phyloP scores from a whole-genome alignment of 2,329 filamentous ascomycete genomes.

The Pyrenochaeta sp. region DNA sequence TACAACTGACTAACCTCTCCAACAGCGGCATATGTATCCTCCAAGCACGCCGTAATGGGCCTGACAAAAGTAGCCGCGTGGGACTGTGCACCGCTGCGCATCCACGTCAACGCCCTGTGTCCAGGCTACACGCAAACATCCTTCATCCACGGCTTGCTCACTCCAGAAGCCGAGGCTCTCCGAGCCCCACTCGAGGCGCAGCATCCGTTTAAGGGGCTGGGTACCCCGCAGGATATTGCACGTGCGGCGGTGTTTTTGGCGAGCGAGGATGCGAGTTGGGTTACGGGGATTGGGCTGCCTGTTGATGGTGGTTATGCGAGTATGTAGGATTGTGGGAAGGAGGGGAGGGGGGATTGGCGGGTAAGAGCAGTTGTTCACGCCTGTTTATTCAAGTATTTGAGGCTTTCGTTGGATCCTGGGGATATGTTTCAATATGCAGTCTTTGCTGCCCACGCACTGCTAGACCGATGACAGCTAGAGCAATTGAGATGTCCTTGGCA shows the following conservation, averaged over 20 bases:
- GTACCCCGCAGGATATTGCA: slow-evolving; percentile 44
- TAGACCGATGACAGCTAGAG: too few species aligned
- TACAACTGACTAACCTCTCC: background rate
- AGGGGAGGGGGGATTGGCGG: too few species aligned
- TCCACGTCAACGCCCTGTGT: slow-evolving; percentile 64
- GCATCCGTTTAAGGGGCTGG: slow-evolving; percentile 44
- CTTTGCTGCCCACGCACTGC: too few species aligned
- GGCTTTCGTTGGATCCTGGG: too few species aligned
- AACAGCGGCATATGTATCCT: slow-evolving; percentile 53
- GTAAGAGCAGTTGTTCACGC: too few species aligned
- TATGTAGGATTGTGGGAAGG: slow-evolving; percentile 14
- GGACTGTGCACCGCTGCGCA: slow-evolving; percentile 59
- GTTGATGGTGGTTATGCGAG: slow-evolving; percentile 57
- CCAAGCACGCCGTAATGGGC: slow-evolving; percentile 61
- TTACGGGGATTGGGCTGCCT: slow-evolving; percentile 56
- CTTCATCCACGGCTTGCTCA: slow-evolving; percentile 34
- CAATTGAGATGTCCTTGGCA: too few species aligned
- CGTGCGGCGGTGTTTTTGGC: slow-evolving; percentile 56
- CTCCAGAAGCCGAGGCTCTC: slow-evolving; percentile 9
- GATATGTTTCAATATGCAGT: background rate
- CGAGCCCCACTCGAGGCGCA: slow-evolving; percentile 18
- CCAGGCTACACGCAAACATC: slow-evolving; percentile 56
- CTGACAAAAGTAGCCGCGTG: slow-evolving; percentile 59
- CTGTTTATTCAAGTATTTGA: too few species aligned
- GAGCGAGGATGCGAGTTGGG: slow-evolving; percentile 57